These are phyloP conservation scores for Pythium sukuiense DNA, from an alignment of 352 stramenopile species.

Conservation along the genomic window DNA sequence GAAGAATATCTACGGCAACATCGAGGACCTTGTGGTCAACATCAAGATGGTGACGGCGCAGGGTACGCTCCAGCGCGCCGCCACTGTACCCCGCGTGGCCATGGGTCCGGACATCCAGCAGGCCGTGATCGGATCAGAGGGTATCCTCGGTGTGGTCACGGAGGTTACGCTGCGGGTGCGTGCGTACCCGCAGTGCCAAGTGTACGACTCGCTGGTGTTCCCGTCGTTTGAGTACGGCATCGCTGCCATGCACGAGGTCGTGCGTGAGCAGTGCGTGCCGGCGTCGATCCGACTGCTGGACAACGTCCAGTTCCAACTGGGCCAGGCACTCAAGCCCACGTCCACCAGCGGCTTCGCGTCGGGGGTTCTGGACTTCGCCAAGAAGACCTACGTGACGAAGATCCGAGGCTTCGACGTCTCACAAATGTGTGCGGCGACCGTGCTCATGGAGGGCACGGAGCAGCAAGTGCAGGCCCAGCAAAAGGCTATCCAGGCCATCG, in stretches of 20 bases:
- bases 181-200: constrained; percentile 68
- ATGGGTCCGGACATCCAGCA: constrained; percentile 90
- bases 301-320: constrained; percentile 94
- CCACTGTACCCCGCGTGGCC: constrained; percentile 71
- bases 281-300: constrained; percentile 92
- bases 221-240: constrained; percentile 77
- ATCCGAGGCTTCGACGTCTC: constrained; percentile 72
- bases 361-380: constrained; percentile 68
- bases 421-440: constrained; percentile 83
- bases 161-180: constrained; percentile 92
- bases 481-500: constrained; percentile 60
- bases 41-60: constrained; percentile 71
- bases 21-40: constrained; percentile 92
- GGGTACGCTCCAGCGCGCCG: constrained; percentile 56
- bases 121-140: constrained; percentile 90
- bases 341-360: constrained; percentile 45
- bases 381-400: constrained; percentile 86
- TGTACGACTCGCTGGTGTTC: constrained; percentile 93
- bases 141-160: constrained; percentile 94
- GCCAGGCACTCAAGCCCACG: constrained; percentile 87
- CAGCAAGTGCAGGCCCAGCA: constrained; percentile 53
- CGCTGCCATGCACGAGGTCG: constrained; percentile 81
- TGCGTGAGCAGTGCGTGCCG: constrained; percentile 60
- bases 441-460: constrained; percentile 83
- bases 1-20: constrained; percentile 94